Evolutionary conservation across 2,329 filamentous ascomycete species (phyloP).

Genomic region (Arthrobotrys musiformis): DNA sequence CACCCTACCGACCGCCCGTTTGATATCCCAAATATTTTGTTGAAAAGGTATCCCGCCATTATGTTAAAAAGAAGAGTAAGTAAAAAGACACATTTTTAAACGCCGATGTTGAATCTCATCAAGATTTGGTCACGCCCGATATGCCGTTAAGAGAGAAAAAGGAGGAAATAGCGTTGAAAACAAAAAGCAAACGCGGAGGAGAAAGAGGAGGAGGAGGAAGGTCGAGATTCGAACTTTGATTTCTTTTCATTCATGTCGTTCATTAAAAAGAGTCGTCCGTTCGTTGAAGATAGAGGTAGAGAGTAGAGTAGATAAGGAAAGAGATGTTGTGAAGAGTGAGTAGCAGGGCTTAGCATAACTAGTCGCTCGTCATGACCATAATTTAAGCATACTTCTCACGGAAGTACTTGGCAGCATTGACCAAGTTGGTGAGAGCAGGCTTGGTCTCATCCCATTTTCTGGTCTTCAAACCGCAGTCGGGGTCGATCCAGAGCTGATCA

Average conservation of each 20-base stretch:
- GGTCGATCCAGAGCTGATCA: conserved; percentile 99
- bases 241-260: conserved; percentile 17
- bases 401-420: conserved; percentile 97
- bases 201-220: background rate
- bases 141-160: conserved; percentile 49
- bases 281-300: conserved; percentile 18
- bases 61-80: conserved; percentile 45
- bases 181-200: background rate
- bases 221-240: background rate
- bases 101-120: conserved; percentile 61
- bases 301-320: conserved; percentile 16
- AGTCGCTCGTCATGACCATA: conserved; percentile 9
- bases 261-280: background rate
- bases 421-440: conserved; percentile 94
- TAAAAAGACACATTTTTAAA: conserved; percentile 53
- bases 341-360: conserved; percentile 55
- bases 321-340: conserved; percentile 39
- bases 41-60: conserved; percentile 54
- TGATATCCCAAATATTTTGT: conserved; percentile 46
- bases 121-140: conserved; percentile 54
- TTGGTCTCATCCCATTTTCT: conserved; percentile 99
- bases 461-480: conserved; percentile 99
- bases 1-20: conserved; percentile 19
- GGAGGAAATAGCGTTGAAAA: conserved; percentile 23
- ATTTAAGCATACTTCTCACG: conserved; percentile 82